A percentile compares a stretch with the other conserved stretches of the same genome.
These are phyloP conservation scores for Macrocystidia cucumis DNA, from an alignment of 1,284 basidiomycete genomes.

Conservation along the genomic window DNA sequence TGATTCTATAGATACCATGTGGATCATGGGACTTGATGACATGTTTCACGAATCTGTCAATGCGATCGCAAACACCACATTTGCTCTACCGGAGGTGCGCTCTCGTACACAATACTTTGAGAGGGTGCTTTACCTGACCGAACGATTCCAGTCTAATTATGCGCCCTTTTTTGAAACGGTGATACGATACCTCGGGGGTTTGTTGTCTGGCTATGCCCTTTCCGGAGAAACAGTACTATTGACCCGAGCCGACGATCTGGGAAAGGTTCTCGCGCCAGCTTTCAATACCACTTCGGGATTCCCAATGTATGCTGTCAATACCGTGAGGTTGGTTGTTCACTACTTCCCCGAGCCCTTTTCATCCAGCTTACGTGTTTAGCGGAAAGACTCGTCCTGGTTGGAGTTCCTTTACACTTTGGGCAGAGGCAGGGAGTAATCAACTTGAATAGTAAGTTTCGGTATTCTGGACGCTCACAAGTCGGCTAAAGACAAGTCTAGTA, in stretches of 20 bases:
- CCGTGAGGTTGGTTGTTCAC: slow-evolving; percentile 19
- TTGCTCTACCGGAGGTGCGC: slow-evolving; percentile 47
- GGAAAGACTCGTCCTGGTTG: slow-evolving; percentile 25
- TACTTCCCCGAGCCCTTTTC: neutral
- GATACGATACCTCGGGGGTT: slow-evolving; percentile 72
- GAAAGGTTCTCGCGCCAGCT: slow-evolving; percentile 39
- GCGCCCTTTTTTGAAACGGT: slow-evolving; percentile 71
- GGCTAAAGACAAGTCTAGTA: slow-evolving; percentile 19
- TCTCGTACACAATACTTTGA: slow-evolving; percentile 29
- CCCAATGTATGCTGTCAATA: slow-evolving; percentile 44
- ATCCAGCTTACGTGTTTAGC: slow-evolving; percentile 13
- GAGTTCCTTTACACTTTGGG: slow-evolving; percentile 24
- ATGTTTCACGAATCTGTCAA: slow-evolving; percentile 60
- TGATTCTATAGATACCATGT: slow-evolving; percentile 73
- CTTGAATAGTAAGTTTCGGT: slow-evolving; percentile 37
- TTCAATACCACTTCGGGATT: slow-evolving; percentile 48
- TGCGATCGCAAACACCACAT: slow-evolving; percentile 40
- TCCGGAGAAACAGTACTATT: slow-evolving; percentile 51
- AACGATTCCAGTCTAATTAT: slow-evolving; percentile 17
- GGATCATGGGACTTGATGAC: slow-evolving; percentile 40
- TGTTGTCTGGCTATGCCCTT: slow-evolving; percentile 69
- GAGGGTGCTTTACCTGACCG: slow-evolving; percentile 31
- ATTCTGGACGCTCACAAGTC: neutral
- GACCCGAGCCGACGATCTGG: slow-evolving; percentile 48
- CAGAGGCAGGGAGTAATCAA: slow-evolving; percentile 50